These are phyloP conservation scores for Ramularia endophylla DNA, from an alignment of 2,329 filamentous ascomycete species.

Conservation along the genomic window DNA sequence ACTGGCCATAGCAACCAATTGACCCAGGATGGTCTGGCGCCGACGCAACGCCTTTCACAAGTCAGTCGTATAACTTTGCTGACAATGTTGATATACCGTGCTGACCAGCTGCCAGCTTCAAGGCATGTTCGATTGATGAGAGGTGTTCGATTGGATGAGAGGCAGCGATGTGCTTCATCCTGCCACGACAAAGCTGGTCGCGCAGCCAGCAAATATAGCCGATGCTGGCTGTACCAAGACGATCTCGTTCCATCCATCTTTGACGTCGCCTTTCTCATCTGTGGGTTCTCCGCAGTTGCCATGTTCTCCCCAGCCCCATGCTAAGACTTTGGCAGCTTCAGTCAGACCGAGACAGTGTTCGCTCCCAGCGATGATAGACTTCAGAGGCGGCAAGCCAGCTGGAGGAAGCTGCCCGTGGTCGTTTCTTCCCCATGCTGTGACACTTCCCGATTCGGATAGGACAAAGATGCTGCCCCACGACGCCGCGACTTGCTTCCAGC, in stretches of 20 bases:
- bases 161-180: not conserved
- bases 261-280: conserved; percentile 59
- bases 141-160: not conserved
- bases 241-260: conserved; percentile 63
- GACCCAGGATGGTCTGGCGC: conserved; percentile 49
- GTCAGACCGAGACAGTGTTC: conserved; percentile 80
- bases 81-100: not conserved
- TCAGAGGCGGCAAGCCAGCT: conserved; percentile 51
- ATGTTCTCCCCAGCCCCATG: conserved; percentile 98
- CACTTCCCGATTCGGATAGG: conserved; percentile 52
- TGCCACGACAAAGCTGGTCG: conserved; percentile 73
- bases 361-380: conserved; percentile 72
- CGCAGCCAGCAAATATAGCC: conserved; percentile 75
- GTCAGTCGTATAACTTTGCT: conserved; percentile 39
- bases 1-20: not conserved
- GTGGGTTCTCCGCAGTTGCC: conserved; percentile 78
- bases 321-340: conserved; percentile 57
- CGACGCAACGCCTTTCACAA: conserved; percentile 69
- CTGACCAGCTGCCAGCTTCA: conserved; percentile 28
- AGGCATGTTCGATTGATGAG: conserved; percentile 34
- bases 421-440: conserved; percentile 74
- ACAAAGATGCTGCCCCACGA: conserved; percentile 81
- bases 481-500: conserved; percentile 65
- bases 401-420: conserved; percentile 79
- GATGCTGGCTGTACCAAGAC: conserved; percentile 49